These are phyloP conservation scores for Limonium bicolor DNA, from an alignment of 148 eudicot species.

Conservation along the genomic window DNA sequence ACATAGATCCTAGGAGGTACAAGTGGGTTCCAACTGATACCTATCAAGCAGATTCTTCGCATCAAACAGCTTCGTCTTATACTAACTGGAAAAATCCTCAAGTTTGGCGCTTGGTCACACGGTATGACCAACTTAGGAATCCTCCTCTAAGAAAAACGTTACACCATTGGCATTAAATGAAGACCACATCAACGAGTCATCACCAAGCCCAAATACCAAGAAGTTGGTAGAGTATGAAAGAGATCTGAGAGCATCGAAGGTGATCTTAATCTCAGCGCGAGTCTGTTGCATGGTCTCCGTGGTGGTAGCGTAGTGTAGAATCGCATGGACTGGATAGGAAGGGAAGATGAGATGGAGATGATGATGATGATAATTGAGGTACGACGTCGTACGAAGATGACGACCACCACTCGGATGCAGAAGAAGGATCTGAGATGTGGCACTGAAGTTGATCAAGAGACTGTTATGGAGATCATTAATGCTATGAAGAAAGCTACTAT, in stretches of 20 bases:
- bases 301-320: slow-evolving; percentile 41
- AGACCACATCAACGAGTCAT: slow-evolving; percentile 51
- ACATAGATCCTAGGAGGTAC: slow-evolving; percentile 32
- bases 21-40: slow-evolving; percentile 21
- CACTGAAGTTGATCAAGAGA: slow-evolving; percentile 4
- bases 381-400: too few species aligned
- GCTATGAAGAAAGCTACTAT: slow-evolving; percentile 1
- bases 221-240: slow-evolving; percentile 26
- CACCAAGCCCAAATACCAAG: slow-evolving; percentile 41
- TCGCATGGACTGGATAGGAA: slow-evolving; percentile 25
- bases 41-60: slow-evolving; percentile 27
- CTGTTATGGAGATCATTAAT: background rate
- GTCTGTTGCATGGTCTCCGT: slow-evolving; percentile 28
- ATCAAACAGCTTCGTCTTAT: slow-evolving; percentile 29
- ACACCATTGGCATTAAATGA: slow-evolving; percentile 36
- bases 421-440: slow-evolving; percentile 6
- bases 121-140: slow-evolving; percentile 17
- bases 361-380: background rate
- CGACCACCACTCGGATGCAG: too few species aligned
- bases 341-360: too few species aligned
- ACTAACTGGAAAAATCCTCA: slow-evolving; percentile 22
- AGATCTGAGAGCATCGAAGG: slow-evolving; percentile 18
- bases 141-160: slow-evolving; percentile 42
- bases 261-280: slow-evolving; percentile 23
- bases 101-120: slow-evolving; percentile 18